phyloP scores from a whole-genome alignment of 108 stramenopile species.

The Chaetoceros tenuissimus region DNA sequence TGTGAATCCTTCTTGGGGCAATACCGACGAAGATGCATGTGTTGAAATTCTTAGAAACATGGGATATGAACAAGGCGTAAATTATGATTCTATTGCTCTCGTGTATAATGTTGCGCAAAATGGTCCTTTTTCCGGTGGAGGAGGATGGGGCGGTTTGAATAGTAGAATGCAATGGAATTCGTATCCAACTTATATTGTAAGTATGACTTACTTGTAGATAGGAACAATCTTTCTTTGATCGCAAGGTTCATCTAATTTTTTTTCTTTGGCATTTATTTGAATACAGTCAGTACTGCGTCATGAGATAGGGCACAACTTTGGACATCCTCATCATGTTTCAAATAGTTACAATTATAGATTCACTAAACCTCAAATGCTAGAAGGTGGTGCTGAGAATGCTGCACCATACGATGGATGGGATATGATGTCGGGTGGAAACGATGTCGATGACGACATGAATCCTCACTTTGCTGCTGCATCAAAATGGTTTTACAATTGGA shows the following conservation, averaged over 20 bases:
- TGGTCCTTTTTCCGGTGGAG: neutral
- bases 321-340: neutral
- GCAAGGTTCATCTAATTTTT: no score
- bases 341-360: neutral
- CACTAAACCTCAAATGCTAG: neutral
- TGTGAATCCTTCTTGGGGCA: neutral
- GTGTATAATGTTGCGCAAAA: neutral
- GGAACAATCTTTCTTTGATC: neutral
- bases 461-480: conserved; percentile 1
- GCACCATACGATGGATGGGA: neutral
- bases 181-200: no score
- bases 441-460: neutral
- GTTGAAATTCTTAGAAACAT: neutral
- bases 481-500: conserved; percentile 4
- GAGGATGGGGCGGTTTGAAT: neutral
- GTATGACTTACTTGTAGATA: neutral
- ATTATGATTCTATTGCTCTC: neutral
- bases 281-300: neutral
- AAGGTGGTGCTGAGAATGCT: no score
- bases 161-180: neutral
- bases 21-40: neutral
- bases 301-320: neutral
- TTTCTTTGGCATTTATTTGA: no score
- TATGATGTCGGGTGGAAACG: conserved; percentile 3
- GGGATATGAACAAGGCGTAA: neutral